These are phyloP conservation scores for Adansonia rubrostipa DNA, from an alignment of 441 rosid species.

Conservation along the genomic window DNA sequence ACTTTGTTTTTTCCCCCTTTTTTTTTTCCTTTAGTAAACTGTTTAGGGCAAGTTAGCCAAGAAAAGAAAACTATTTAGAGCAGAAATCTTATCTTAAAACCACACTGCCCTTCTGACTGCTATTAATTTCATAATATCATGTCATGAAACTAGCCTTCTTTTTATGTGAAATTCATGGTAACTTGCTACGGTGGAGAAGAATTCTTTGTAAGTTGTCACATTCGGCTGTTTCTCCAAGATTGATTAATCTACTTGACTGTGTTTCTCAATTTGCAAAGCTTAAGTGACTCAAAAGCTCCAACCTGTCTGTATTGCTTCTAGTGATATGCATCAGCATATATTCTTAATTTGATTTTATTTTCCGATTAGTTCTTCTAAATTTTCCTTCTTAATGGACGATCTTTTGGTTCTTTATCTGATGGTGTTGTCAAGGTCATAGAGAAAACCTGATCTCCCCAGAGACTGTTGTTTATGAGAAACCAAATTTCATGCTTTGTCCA, in stretches of 20 bases:
- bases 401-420: constrained; percentile 30
- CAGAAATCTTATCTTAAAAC: background rate
- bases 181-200: background rate
- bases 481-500: constrained; percentile 45
- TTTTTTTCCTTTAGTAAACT: background rate
- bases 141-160: constrained; percentile 7
- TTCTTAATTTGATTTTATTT: constrained; percentile 4
- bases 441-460: constrained; percentile 43
- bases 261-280: constrained; percentile 7
- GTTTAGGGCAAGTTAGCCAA: background rate
- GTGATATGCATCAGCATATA: background rate
- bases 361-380: constrained; percentile 10
- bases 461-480: constrained; percentile 41
- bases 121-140: constrained; percentile 10
- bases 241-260: background rate
- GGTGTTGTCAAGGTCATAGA: constrained; percentile 42
- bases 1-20: background rate
- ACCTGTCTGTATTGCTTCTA: background rate
- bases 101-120: background rate
- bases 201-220: constrained; percentile 17
- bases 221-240: constrained; percentile 1
- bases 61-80: background rate
- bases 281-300: constrained; percentile 9
- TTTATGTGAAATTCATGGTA: background rate
- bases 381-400: constrained; percentile 15